phyloP scores from a whole-genome alignment of 176 grass and related monocot species.

The Phoenix dactylifera region DNA sequence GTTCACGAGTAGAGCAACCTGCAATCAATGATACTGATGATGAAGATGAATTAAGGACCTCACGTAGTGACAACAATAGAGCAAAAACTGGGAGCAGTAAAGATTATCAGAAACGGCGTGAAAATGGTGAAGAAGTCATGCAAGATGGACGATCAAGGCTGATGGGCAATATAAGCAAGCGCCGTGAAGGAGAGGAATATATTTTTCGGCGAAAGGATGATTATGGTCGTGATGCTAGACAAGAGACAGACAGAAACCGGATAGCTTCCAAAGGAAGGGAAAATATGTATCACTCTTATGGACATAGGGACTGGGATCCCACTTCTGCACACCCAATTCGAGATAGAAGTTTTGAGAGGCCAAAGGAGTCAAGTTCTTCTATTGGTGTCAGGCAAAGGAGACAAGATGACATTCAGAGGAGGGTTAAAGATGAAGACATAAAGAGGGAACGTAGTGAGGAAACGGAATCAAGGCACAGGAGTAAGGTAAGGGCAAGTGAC shows the following conservation, averaged over 20 bases:
- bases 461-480: slow-evolving; percentile 42
- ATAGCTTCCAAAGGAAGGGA: slow-evolving; percentile 47
- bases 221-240: slow-evolving; percentile 25
- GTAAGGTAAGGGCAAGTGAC: slow-evolving; percentile 47
- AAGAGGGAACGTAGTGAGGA: slow-evolving; percentile 55
- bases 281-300: slow-evolving; percentile 36
- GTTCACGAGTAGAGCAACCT: slow-evolving; percentile 40
- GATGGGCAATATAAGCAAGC: slow-evolving; percentile 35
- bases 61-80: slow-evolving; percentile 58
- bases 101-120: slow-evolving; percentile 40
- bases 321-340: slow-evolving; percentile 17
- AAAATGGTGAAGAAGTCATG: slow-evolving; percentile 62
- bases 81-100: slow-evolving; percentile 66
- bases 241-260: slow-evolving; percentile 33
- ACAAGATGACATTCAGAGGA: slow-evolving; percentile 63
- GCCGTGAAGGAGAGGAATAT: slow-evolving; percentile 41
- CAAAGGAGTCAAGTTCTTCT: slow-evolving; percentile 30
- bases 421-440: slow-evolving; percentile 70
- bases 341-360: slow-evolving; percentile 75
- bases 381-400: slow-evolving; percentile 33
- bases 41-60: slow-evolving; percentile 29
- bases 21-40: slow-evolving; percentile 31
- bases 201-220: slow-evolving; percentile 34
- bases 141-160: slow-evolving; percentile 37
- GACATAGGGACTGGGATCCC: slow-evolving; percentile 39